Conservation (phyloP, 495 filamentous ascomycete species). For the Hypomontagnella monticulosa region DNA sequence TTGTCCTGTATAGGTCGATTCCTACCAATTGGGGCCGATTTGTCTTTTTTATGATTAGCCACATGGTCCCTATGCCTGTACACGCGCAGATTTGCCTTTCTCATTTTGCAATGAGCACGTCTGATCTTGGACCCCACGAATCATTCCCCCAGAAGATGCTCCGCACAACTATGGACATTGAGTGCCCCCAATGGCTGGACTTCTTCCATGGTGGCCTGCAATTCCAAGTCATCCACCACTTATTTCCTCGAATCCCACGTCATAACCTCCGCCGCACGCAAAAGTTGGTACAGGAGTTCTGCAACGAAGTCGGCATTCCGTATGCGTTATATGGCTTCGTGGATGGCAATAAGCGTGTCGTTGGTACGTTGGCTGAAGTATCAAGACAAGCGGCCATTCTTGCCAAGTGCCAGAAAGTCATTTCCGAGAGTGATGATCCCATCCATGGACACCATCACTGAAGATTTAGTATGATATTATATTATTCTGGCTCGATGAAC, state of each 20-base stretch:
- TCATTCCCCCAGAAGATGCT: constrained; percentile 98
- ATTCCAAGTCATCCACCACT: constrained; percentile 95
- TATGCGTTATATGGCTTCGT: constrained; percentile 95
- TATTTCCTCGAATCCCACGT: constrained; percentile 92
- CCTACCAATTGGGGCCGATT: constrained; percentile 75
- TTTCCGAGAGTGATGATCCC: constrained; percentile 49
- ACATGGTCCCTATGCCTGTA: constrained; percentile 84
- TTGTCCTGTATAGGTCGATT: constrained; percentile 78
- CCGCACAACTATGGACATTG: constrained; percentile 97
- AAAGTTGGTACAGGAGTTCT: constrained; percentile 87
- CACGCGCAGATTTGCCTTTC: constrained; percentile 97
- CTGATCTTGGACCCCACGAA: constrained; percentile 85
- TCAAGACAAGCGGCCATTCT: constrained; percentile 87
- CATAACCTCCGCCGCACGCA: constrained; percentile 91
- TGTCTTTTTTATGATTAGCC: constrained; percentile 83
- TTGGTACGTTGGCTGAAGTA: constrained; percentile 84
- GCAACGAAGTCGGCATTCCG: constrained; percentile 87
- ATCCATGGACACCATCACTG: constrained; percentile 50
- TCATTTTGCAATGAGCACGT: constrained; percentile 96
- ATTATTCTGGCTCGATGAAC: constrained; percentile 9
- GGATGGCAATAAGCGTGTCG: constrained; percentile 89
- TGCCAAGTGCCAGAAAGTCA: constrained; percentile 82
- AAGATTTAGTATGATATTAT: constrained; percentile 20
- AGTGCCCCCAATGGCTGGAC: constrained; percentile 94
- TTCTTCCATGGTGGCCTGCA: constrained; percentile 97